Percentiles rank a stretch among this genome's conserved stretches.
These are phyloP conservation scores for Cordyceps tenuipes DNA, from an alignment of 2,329 filamentous ascomycete genomes.

Conservation along the genomic window DNA sequence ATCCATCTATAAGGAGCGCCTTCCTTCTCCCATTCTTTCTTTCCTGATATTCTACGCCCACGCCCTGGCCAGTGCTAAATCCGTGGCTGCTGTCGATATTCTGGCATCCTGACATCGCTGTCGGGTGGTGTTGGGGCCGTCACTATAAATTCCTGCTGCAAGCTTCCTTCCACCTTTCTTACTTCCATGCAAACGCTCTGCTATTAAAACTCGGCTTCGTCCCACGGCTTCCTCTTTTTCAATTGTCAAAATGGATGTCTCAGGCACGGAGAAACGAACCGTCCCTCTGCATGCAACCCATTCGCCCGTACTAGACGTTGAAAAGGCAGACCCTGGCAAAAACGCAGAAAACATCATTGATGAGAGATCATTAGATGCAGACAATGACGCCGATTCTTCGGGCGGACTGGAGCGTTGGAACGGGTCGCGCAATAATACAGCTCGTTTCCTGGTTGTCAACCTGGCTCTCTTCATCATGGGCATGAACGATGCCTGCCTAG, in stretches of 20 bases:
- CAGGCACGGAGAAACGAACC: not conserved
- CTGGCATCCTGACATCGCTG: not conserved
- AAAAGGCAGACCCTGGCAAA: not conserved
- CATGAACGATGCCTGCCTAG: constrained; percentile 59
- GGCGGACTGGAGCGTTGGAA: constrained; percentile 51
- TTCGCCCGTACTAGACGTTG: not conserved
- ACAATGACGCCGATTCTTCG: constrained; percentile 1
- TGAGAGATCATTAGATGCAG: not conserved
- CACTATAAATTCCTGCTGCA: not conserved
- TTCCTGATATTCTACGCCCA: not conserved
- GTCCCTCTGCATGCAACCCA: not conserved
- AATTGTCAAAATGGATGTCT: not conserved
- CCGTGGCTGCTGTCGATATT: not conserved
- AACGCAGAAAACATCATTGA: constrained; percentile 9
- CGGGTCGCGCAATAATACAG: constrained; percentile 47
- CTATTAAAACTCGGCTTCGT: not conserved
- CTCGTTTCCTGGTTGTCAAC: constrained; percentile 49
- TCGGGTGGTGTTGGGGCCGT: not conserved
- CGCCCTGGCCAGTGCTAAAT: not conserved
- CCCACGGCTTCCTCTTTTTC: not conserved
- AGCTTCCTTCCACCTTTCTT: not conserved
- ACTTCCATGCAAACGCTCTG: not conserved
- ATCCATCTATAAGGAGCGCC: not conserved
- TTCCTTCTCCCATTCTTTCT: not conserved
- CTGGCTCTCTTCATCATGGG: constrained; percentile 58